Evolutionary conservation across 805 yeast species (phyloP).

Genomic region (Zygosaccharomyces gambellarensis): DNA sequence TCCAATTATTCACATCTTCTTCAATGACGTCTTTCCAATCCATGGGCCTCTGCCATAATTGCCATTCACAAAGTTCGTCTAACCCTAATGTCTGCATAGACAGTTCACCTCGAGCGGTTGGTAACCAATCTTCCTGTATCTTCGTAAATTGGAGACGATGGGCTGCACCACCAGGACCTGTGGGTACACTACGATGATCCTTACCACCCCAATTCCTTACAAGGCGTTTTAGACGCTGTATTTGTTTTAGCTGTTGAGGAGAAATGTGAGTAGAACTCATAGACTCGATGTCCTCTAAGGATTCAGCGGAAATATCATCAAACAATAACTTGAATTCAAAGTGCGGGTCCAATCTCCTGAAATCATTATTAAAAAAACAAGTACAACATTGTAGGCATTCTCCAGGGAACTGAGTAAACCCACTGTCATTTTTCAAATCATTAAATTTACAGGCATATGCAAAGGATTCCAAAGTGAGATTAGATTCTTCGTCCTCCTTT

Average conservation of each 20-base stretch:
- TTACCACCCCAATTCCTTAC: conserved; percentile 83
- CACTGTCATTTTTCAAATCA: conserved; percentile 30
- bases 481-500: conserved; percentile 30
- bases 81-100: conserved; percentile 50
- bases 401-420: conserved; percentile 23
- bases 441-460: conserved; percentile 31
- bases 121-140: conserved; percentile 77
- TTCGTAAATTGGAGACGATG: conserved; percentile 65
- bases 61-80: conserved; percentile 39
- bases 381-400: conserved; percentile 12
- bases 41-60: conserved; percentile 34
- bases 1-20: conserved; percentile 37
- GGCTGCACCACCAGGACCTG: conserved; percentile 44
- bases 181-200: conserved; percentile 70
- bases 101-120: conserved; percentile 58
- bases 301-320: conserved; percentile 63
- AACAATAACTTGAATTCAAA: conserved; percentile 64
- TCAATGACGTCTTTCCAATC: conserved; percentile 50
- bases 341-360: conserved; percentile 63
- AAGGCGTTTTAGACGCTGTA: conserved; percentile 45
- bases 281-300: conserved; percentile 69
- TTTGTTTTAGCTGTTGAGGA: conserved; percentile 63
- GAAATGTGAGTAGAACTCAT: conserved; percentile 65
- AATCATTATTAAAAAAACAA: conserved; percentile 25
- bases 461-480: conserved; percentile 15